Base-by-base conservation (phyloP, 148 eudicot species). In the Silene conica region DNA sequence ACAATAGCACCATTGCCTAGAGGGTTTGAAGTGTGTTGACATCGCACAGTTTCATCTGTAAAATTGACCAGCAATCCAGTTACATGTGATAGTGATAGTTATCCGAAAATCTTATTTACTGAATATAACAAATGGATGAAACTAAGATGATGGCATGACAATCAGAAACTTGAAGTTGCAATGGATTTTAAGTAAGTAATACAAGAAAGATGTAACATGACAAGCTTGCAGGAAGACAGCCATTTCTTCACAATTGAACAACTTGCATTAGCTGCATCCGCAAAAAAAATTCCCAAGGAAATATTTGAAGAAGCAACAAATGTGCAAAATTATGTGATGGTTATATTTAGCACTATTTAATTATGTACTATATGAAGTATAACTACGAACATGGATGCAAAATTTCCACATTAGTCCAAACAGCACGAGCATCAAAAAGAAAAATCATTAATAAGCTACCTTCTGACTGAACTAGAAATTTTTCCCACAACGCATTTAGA, bases 1-100 rank as follows among this genome's bases (percentile, higher is more conserved):
- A 93, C 87, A 78, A 95, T 71, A 67, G 97, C 97, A 72, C 88
- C 99, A 83, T 96, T 96, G 52, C 99, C 99, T 41, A 92, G 80
- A 25, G 99, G 99, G 79, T 84, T 96, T 15, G 97, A 81, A 59
- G 94, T 90, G 79, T 96, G 97, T 78, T 92, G 91, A 82, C 96
- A 90, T 65, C 78, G 84, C 74, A 74, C 60, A 79, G 86, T 78
- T 73, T 96, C 94, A 89, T 90, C 99, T 89, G 73, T 19, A 66
- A 76, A 73, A 71, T 38, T 79, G 65, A 12, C 43, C 63, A 59
- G 19, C 63, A 59, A 7, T 21, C 45, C 6, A 69, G 43, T 14
- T 19, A 15, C 22, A 70, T 75, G 25, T 5, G 23, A 13, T 34
- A 67, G 21, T 38, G 34, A 23, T 21, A 60, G 59, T 43, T n/a